These are phyloP conservation scores for Geranium rotundifolium DNA, from an alignment of 345 rosid species.

Conservation along the genomic window DNA sequence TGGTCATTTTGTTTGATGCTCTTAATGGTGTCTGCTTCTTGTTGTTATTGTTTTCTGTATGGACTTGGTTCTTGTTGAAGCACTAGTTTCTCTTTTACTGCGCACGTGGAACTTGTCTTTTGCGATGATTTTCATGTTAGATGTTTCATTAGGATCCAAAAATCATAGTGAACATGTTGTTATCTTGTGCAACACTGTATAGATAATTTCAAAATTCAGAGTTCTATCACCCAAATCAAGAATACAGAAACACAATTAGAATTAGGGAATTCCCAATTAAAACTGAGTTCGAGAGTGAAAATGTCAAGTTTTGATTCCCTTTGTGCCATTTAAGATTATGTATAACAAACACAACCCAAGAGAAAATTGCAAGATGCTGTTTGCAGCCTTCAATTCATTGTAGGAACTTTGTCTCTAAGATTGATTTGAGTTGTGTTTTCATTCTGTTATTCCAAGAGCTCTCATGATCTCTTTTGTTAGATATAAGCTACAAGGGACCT, in stretches of 20 bases:
- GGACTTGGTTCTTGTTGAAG: too few relatives aligned
- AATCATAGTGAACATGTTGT: too few relatives aligned
- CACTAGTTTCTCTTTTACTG: neutral
- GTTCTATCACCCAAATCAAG: neutral
- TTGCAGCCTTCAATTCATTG: too few relatives aligned
- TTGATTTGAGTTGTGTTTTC: neutral
- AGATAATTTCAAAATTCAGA: neutral
- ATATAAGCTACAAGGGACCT: neutral
- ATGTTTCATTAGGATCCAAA: neutral
- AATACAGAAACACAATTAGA: neutral
- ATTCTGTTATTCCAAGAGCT: neutral
- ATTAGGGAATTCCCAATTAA: neutral
- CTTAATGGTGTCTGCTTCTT: neutral
- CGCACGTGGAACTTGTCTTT: neutral
- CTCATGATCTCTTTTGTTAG: neutral
- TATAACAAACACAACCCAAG: neutral
- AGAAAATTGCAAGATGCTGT: too few relatives aligned
- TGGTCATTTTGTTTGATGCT: neutral
- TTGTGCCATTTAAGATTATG: neutral
- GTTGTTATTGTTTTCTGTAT: too few relatives aligned
- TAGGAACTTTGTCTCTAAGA: neutral
- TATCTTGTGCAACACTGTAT: neutral
- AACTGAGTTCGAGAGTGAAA: too few relatives aligned
- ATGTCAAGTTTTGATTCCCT: neutral
- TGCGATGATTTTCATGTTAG: neutral